Evolutionary conservation across 768 basidiomycete genomes (phyloP), one percentile per base, ranked within the genome.

Genomic region (Suillus weaverae): DNA sequence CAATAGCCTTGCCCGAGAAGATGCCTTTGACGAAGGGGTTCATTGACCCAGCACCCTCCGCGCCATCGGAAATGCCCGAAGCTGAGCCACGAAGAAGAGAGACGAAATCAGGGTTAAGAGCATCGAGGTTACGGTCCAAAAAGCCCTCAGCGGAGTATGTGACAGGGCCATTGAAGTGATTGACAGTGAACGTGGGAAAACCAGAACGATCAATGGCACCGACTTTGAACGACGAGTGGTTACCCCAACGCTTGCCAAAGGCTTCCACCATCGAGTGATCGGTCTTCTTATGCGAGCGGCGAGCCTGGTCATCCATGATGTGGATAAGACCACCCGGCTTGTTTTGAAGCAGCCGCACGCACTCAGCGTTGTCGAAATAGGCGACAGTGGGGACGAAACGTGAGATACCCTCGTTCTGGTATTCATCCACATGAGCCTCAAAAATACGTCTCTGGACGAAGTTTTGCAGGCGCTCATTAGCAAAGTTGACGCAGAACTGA

Each of bases 301-400:
- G 85, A 1, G 95, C 92, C 76, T 97, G 95, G 73, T 99, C 97
- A 72, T 99, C 96, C 91, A 98, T 94, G 76, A 99, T 98, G 71
- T 97, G 94, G 61, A 98, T 88, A 38, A 99, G 81, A 2, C 97
- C 97, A 11, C 95, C 96, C 1, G 93, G 95, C 62, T 81, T 82
- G 72, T 94, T 90, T 72, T 95, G 90, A 48, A 99, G 79, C 36
- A 99, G 81, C 9, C 94, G 86, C 36, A 99, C 77, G 69, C 93
- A 95, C 73, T 98, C 96, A 11, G 89, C 75, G 75, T 98, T 99
- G 78, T 97, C 94, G 74, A 94, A 94, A 80, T 91, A 96, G 0
- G 89, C 85, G 0, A 92, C 79, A 36, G 85, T 80, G 0, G 92
- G 91, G 3, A 91, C 84, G 62, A 86, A 83, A 2, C 81, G 83